These are phyloP conservation scores for Coniophora puteana DNA, from an alignment of 1,284 basidiomycete species.

Conservation along the genomic window DNA sequence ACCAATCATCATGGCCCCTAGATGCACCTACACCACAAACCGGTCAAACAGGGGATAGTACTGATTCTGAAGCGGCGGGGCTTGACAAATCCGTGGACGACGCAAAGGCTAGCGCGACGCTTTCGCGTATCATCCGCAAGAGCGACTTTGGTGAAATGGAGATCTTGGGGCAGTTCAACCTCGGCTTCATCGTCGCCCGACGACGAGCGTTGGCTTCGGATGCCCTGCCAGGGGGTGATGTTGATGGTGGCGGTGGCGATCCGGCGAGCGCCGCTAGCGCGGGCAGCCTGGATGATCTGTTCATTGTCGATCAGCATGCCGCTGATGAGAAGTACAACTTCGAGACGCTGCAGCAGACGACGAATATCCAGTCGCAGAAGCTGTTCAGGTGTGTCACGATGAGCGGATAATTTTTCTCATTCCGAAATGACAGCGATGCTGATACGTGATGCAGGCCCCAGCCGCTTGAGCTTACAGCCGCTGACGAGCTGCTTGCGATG, in stretches of 20 bases:
- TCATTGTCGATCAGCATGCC: conserved; percentile 90
- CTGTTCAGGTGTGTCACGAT: conserved; percentile 63
- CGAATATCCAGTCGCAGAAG: conserved; percentile 83
- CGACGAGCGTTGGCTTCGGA: conserved; percentile 48
- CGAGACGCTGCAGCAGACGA: conserved; percentile 87
- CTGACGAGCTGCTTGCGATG: conserved; percentile 85
- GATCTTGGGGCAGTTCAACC: conserved; percentile 93
- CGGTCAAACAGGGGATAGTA: too few relatives aligned
- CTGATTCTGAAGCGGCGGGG: conserved; percentile 60
- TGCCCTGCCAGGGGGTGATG: neutral
- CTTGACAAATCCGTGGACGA: conserved; percentile 57
- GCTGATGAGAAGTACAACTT: conserved; percentile 99
- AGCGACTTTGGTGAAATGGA: conserved; percentile 84
- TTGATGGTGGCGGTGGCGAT: conserved; percentile 11
- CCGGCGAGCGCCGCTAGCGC: conserved; percentile 5
- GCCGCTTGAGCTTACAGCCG: conserved; percentile 79
- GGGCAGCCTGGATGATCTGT: conserved; percentile 72
- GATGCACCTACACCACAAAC: too few relatives aligned
- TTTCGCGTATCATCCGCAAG: conserved; percentile 88
- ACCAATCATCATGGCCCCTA: too few relatives aligned
- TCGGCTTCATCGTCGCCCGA: conserved; percentile 91
- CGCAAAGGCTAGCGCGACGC: conserved; percentile 61
- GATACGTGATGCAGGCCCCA: conserved; percentile 55
- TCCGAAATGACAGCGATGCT: neutral
- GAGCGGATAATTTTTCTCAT: conserved; percentile 1